Base-by-base conservation (phyloP, 208 protist genomes). In the Trypanosoma theileri region DNA sequence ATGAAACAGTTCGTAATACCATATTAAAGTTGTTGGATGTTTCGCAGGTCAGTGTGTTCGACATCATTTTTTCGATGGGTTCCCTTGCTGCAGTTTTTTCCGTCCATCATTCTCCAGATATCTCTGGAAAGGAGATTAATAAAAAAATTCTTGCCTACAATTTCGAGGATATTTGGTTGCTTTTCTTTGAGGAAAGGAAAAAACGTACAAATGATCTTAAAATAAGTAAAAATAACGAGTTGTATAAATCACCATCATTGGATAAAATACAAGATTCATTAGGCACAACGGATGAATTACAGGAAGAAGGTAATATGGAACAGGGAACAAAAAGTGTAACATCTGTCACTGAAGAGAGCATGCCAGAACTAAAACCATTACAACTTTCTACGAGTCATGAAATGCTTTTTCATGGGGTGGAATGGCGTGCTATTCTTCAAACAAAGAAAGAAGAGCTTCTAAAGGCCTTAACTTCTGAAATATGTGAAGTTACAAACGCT, bases 81-180 rank as follows among this genome's bases (percentile, higher is more conserved):
- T 60, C 62, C 24, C 69, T 85, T 41, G 64, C 67, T 1, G 66
- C 84, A 3, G 50, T 77, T 48, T 91, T 81, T 75, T 64, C 66
- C 8, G 65, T 91, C 16, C 68, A 74, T 16, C 85, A 88, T 66
- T 46, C 60, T 28, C 3, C 42, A 31, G 17, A 17, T 21, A 48
- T 73, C 26, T 28, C n/a, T 0, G 22, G 19, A 60, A 65, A 50
- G 42, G 41, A 51, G 0, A 50, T 73, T 14, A 44, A 56, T 66
- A 10, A 73, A 73, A 13, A 54, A 14, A 21, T 73, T 6, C 17
- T 62, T 35, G 40, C 4, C 12, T 4, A 48, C 40, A 31, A 44
- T 13, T 66, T 46, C 48, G 24, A 14, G 21, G 22, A 60, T 13
- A 8, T 53, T 59, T 60, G 31, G 67, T 44, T 12, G 19, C 21